Base-by-base conservation (phyloP, 176 grass and related monocot species). In the Elymus sibiricus region DNA sequence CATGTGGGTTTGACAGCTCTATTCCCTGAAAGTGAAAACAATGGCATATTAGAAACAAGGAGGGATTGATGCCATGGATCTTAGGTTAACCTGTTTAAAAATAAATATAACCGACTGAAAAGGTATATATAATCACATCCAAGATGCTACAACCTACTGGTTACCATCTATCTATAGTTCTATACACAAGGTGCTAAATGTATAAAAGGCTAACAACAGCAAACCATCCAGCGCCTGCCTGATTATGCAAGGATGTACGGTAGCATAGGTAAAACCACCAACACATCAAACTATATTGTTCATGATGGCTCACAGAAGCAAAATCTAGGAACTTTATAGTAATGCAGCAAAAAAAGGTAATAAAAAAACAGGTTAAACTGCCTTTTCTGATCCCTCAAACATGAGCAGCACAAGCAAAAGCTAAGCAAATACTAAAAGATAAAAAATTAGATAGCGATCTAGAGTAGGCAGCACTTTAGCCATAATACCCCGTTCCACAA, bases 1-100 rank as follows among this genome's bases (percentile, higher is more conserved):
- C 78, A 29, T 91, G 89, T 78, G 84, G 92, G 47, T 93, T 94
- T 13, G 90, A 85, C 55, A 97, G 81, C 64, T 97, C 95, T 78
- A 92, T 89, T 70, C 95, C 92, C 90, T 92, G 74, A 11, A 72
- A 25, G 7, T 15, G 29, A 73, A 44, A 85, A 32, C 16, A 86
- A 70, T 2, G 1, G 43, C 9, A 70, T 59, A 80, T 78, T 68
- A 39, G 34, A 79, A 35, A 58, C 19, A 58, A 43, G 1, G 46
- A 88, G 1, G 0, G 44, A 56, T n/a, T 42, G 17, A 63, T 47
- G 19, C 4, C 59, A 76, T 1, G 31, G 42, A 84, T 7, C 39
- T 56, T 19, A 29, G 51, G 8, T 24, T 83, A 44, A 37, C 14
- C 7, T 37, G 14, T 58, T 8, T 3, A 35, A 55, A 38, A 51